A percentile compares a stretch with the other conserved stretches of the same genome.
These are phyloP conservation scores for Vachellia pachyceras DNA, from an alignment of 306 rosid species.

Conservation along the genomic window DNA sequence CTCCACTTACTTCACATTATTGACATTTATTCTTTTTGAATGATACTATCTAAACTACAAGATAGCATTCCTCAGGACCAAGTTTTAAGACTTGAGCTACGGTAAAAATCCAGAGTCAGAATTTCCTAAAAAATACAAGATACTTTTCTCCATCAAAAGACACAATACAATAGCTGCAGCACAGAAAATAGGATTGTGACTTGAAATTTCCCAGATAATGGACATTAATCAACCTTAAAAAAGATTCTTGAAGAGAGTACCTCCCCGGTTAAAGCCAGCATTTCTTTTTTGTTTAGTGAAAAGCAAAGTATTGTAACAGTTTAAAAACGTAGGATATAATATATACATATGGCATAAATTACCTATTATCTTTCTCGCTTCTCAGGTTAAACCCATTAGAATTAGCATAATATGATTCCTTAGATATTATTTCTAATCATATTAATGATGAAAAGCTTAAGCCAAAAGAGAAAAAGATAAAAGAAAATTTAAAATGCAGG, in stretches of 20 bases:
- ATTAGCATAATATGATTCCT: background rate
- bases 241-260: conserved; percentile 6
- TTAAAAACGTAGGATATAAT: background rate
- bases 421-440: background rate
- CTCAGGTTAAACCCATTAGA: conserved; percentile 13
- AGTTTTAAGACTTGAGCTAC: background rate
- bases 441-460: conserved; percentile 28
- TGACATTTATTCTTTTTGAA: background rate
- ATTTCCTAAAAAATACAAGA: background rate
- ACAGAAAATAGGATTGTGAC: background rate
- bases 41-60: background rate
- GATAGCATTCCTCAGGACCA: background rate
- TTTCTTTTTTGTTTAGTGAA: background rate
- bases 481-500: conserved; percentile 12
- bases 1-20: background rate
- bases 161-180: background rate
- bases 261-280: conserved; percentile 16
- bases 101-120: background rate
- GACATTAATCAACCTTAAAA: conserved; percentile 4
- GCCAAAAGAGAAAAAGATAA: conserved; percentile 2
- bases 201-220: background rate
- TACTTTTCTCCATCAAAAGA: background rate
- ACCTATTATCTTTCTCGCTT: background rate
- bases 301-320: background rate
- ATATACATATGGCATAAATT: background rate